Conservation (phyloP, 331 rosid species). For the Malus hybrid region DNA sequence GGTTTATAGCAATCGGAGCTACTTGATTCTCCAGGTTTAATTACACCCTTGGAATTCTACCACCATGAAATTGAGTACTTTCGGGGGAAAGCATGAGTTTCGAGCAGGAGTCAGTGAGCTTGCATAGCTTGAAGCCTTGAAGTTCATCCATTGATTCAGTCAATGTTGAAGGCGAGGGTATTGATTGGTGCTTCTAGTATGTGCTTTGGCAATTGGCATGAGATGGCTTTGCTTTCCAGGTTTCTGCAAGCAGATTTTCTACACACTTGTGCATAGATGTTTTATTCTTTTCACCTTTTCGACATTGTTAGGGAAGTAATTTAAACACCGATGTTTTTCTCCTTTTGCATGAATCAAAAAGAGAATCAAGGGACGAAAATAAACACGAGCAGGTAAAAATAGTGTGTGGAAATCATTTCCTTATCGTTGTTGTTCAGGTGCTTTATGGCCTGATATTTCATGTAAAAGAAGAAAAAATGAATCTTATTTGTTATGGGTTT, state of each 20-base stretch:
- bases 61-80: no score
- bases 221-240: constrained; percentile 8
- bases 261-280: background rate
- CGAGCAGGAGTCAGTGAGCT: constrained; percentile 12
- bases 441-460: background rate
- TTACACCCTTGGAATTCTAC: background rate
- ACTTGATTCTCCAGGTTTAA: background rate
- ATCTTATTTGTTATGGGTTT: background rate
- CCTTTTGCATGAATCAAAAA: no score
- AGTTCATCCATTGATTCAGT: background rate
- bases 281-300: constrained; percentile 18
- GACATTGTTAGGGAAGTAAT: constrained; percentile 10
- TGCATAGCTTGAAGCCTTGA: background rate
- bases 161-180: constrained; percentile 13
- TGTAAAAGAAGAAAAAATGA: background rate
- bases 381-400: no score
- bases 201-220: constrained; percentile 6
- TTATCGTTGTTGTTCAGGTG: background rate
- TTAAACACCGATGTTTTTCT: no score
- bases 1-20: constrained; percentile 6
- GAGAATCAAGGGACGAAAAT: no score
- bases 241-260: constrained; percentile 9
- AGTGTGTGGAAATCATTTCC: no score
- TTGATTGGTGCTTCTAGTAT: constrained; percentile 1
- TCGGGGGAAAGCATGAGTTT: constrained; percentile 4